Conservation (phyloP, 2,329 filamentous ascomycete species). For the Cladosporium halotolerans region DNA sequence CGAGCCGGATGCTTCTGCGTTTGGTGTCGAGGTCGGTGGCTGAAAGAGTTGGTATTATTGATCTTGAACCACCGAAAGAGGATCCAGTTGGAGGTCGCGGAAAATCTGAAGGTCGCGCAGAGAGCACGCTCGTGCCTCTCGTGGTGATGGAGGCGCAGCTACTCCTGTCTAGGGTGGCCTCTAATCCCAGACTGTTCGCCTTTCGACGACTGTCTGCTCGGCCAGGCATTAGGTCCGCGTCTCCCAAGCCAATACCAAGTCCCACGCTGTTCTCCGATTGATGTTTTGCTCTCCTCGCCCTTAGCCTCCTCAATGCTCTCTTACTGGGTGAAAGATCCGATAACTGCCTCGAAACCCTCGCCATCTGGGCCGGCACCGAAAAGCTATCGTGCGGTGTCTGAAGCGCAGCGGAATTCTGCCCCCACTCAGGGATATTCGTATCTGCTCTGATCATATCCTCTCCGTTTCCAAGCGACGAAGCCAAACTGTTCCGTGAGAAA, state of each 20-base stretch:
- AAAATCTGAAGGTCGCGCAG: slow-evolving; percentile 33
- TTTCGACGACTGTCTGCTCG: slow-evolving; percentile 3
- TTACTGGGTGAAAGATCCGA: slow-evolving; percentile 26
- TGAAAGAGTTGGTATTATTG: background rate
- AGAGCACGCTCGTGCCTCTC: slow-evolving; percentile 35
- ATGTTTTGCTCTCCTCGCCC: slow-evolving; percentile 25
- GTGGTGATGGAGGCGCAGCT: slow-evolving; percentile 35
- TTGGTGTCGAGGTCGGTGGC: slow-evolving; percentile 27
- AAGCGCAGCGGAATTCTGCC: slow-evolving; percentile 30
- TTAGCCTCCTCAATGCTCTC: slow-evolving; percentile 25
- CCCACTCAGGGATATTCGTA: slow-evolving; percentile 35
- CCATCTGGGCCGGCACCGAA: slow-evolving; percentile 37
- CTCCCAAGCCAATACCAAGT: slow-evolving; percentile 18
- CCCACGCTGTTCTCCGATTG: slow-evolving; percentile 20
- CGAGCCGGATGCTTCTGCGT: slow-evolving; percentile 35
- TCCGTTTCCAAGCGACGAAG: slow-evolving; percentile 33
- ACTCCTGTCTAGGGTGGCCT: slow-evolving; percentile 25
- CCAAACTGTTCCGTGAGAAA: slow-evolving; percentile 31
- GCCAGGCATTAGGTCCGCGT: background rate
- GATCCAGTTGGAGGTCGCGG: slow-evolving; percentile 28
- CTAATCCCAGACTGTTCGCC: slow-evolving; percentile 22
- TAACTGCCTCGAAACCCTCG: slow-evolving; percentile 29
- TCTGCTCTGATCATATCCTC: slow-evolving; percentile 35
- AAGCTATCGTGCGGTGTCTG: slow-evolving; percentile 39
- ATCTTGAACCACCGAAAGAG: slow-evolving; percentile 1